Evolutionary conservation across 83 land plant species (phyloP).

Genomic region (Larix sibirica): DNA sequence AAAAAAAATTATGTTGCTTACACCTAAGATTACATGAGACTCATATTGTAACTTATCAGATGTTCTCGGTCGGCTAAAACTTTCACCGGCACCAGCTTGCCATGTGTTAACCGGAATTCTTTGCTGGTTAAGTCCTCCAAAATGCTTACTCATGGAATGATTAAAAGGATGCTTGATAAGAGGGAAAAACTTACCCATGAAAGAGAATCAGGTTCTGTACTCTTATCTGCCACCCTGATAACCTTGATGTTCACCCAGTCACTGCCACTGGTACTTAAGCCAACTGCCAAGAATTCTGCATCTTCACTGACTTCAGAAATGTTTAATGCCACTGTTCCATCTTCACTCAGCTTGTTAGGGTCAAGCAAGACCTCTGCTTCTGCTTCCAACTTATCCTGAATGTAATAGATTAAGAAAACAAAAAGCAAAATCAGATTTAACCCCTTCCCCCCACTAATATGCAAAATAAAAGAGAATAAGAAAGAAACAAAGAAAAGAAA

Average conservation of each 20-base stretch:
- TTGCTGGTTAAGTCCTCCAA: background rate
- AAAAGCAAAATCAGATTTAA: no score
- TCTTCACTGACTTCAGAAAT: constrained; percentile 67
- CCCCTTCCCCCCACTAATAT: background rate
- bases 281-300: constrained; percentile 85
- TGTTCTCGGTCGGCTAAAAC: background rate
- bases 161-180: background rate
- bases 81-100: background rate
- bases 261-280: constrained; percentile 92
- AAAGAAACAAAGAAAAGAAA: no score
- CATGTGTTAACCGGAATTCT: background rate
- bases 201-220: constrained; percentile 59
- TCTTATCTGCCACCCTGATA: constrained; percentile 77
- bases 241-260: constrained; percentile 96
- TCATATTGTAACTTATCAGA: background rate
- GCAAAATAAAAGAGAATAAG: no score
- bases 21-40: background rate
- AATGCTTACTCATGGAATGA: background rate
- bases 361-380: constrained; percentile 88
- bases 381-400: constrained; percentile 74
- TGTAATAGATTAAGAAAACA: background rate
- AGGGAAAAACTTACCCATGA: constrained; percentile 72
- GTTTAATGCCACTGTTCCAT: constrained; percentile 84
- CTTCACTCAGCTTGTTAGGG: constrained; percentile 89
- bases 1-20: background rate